Conservation (phyloP, 768 basidiomycete genomes). For the Leccinum uliginosum region DNA sequence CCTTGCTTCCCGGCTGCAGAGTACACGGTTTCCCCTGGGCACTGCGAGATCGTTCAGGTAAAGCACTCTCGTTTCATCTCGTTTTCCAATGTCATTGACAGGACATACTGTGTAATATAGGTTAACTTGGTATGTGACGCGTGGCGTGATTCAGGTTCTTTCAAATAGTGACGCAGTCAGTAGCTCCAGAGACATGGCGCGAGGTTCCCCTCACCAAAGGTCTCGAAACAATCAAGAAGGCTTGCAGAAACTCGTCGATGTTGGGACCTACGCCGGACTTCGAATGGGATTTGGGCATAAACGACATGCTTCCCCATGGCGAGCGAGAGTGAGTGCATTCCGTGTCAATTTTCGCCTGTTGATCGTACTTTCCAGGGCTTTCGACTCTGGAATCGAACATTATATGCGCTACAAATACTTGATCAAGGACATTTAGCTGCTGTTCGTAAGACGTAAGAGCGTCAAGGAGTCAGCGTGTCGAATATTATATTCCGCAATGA, state of each 20-base stretch:
- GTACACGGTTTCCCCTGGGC: conserved; percentile 43
- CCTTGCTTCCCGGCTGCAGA: conserved; percentile 49
- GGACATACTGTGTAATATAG: neutral
- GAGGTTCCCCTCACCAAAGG: conserved; percentile 62
- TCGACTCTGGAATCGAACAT: conserved; percentile 47
- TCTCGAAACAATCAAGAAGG: conserved; percentile 42
- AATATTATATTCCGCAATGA: conserved; percentile 61
- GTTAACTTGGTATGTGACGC: conserved; percentile 26
- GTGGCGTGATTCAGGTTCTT: neutral
- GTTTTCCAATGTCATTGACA: neutral
- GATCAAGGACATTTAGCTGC: conserved; percentile 40
- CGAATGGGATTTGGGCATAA: conserved; percentile 51
- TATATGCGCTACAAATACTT: conserved; percentile 53
- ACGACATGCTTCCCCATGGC: conserved; percentile 63
- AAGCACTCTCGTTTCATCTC: neutral
- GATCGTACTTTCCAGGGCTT: conserved; percentile 34
- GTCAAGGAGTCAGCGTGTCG: conserved; percentile 52
- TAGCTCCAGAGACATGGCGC: conserved; percentile 82
- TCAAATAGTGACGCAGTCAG: conserved; percentile 3
- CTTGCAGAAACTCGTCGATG: conserved; percentile 51
- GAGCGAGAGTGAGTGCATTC: conserved; percentile 49
- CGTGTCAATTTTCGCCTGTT: neutral
- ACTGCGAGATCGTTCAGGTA: conserved; percentile 57
- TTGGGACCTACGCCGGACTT: conserved; percentile 44
- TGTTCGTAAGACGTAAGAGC: conserved; percentile 55